Evolutionary conservation across 2,329 filamentous ascomycete species (phyloP), one percentile per base, ranked within the genome.

Genomic region (Colletotrichum graminicola): DNA sequence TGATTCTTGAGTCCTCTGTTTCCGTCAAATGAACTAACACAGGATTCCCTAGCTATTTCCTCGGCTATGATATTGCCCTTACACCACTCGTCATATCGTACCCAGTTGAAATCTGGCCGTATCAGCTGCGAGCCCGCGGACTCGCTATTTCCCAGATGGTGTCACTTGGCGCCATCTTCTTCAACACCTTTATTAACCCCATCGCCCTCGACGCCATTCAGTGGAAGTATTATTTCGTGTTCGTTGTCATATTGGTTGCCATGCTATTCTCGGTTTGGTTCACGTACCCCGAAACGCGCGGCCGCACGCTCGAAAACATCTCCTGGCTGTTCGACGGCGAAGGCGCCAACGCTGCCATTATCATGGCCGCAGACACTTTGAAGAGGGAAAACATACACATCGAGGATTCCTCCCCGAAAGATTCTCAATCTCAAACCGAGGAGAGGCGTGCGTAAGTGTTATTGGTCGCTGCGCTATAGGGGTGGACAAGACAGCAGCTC

Each of bases 171-270:
- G 70, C 66, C 60, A 78, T 82, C 43, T 84, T 84, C 75, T 84
- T 84, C 76, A 82, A 81, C 34, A 84, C 80, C 45, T 83, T 83
- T 54, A 81, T 84, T 75, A 85, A 85, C 78, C 82, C 83, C 1
- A 81, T 84, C 41, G 83, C 82, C 0, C 79, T 85, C 6, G 70
- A 76, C 11, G 78, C 78, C 18, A 78, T 81, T 29, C 74, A 78
- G 59, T 85, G 83, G 83, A 79, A 77, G 45, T 85, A 84, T 70
- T 85, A 84, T 73, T 82, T 85, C 8, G 77, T 77, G 2, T 81
- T 84, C 59, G 81, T 84, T 73, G 77, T 82, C 45, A 65, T 61
- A 29, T 74, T 81, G 89, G 91, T 95, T 62, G 62, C 47, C 29
- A 67, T 71, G 59, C 34, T 67, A 7, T 43, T 63, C 6, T 59